Percentiles rank a stretch among this genome's conserved stretches.
Evolutionary conservation across 1,139 yeast genomes (phyloP).

Genomic region (Debaryomycetaceae sp.): DNA sequence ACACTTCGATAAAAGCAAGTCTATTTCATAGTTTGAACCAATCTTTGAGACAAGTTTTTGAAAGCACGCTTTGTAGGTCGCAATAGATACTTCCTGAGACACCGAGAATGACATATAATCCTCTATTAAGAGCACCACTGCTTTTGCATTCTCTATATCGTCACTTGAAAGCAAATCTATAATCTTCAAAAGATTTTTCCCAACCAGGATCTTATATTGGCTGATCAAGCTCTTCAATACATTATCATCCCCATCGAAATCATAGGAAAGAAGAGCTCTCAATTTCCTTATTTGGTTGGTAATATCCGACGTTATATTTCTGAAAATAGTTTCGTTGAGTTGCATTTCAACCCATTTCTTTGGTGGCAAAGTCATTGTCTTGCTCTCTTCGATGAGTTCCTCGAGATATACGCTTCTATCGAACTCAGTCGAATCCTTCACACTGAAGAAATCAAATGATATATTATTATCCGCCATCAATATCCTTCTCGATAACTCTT

Average conservation of each 20-base stretch:
- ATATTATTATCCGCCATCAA: neutral
- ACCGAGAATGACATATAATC: conserved; percentile 7
- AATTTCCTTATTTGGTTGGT: conserved; percentile 1
- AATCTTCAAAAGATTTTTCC: neutral
- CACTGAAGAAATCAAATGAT: neutral
- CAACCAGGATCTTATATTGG: conserved; percentile 2
- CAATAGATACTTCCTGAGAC: conserved; percentile 3
- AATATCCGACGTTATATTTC: neutral
- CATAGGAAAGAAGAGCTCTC: conserved; percentile 5
- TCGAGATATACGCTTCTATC: neutral
- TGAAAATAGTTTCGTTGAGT: neutral
- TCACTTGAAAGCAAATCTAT: neutral
- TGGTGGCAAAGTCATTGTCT: neutral
- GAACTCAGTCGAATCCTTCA: neutral
- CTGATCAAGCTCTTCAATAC: conserved; percentile 1
- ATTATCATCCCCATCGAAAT: conserved; percentile 4
- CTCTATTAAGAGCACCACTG: conserved; percentile 2
- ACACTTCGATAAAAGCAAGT: conserved; percentile 1
- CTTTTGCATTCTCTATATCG: neutral
- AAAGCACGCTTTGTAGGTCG: conserved; percentile 4
- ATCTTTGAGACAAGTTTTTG: conserved; percentile 1
- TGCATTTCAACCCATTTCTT: neutral
- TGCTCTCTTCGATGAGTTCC: neutral
- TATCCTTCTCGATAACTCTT: neutral
- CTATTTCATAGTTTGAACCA: neutral